Conservation (phyloP, 192 early-diverging fungal species). For the Lunasporangiospora selenospora region DNA sequence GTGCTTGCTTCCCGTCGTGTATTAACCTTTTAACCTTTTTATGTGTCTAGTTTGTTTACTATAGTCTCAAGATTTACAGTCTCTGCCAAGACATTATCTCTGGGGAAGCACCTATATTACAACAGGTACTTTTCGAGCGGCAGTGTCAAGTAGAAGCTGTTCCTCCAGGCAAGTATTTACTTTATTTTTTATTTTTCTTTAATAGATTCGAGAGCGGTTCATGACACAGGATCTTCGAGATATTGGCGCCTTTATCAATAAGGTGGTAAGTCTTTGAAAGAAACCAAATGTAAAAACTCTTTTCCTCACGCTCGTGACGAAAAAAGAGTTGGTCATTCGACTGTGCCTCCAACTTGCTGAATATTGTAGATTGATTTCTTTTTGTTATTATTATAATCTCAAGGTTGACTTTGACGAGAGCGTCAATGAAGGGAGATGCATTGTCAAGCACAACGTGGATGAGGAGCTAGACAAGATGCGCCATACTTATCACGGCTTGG, state of each 20-base stretch:
- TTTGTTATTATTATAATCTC: background rate
- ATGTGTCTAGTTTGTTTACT: slow-evolving; percentile 70
- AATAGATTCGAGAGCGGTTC: slow-evolving; percentile 49
- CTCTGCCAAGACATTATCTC: slow-evolving; percentile 21
- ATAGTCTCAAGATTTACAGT: slow-evolving; percentile 58
- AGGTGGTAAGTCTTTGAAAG: slow-evolving; percentile 47
- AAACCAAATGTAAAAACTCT: background rate
- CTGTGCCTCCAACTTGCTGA: background rate
- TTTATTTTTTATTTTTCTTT: background rate
- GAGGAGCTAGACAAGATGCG: slow-evolving; percentile 74
- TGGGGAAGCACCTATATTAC: slow-evolving; percentile 15
- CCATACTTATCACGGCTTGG: slow-evolving; percentile 67
- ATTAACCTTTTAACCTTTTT: too few species aligned
- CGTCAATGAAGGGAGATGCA: slow-evolving; percentile 57
- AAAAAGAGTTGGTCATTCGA: background rate
- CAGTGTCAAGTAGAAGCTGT: background rate
- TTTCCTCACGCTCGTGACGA: background rate
- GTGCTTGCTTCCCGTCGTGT: too few species aligned
- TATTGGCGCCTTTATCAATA: slow-evolving; percentile 63
- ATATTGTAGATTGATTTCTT: background rate
- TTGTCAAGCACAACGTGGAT: slow-evolving; percentile 63
- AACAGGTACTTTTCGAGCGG: slow-evolving; percentile 31
- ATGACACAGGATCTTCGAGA: slow-evolving; percentile 48
- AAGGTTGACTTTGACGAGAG: slow-evolving; percentile 83
- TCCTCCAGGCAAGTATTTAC: too few species aligned